These are phyloP conservation scores for Penicillium sp. DNA, from an alignment of 2,329 filamentous ascomycete species.

Conservation along the genomic window DNA sequence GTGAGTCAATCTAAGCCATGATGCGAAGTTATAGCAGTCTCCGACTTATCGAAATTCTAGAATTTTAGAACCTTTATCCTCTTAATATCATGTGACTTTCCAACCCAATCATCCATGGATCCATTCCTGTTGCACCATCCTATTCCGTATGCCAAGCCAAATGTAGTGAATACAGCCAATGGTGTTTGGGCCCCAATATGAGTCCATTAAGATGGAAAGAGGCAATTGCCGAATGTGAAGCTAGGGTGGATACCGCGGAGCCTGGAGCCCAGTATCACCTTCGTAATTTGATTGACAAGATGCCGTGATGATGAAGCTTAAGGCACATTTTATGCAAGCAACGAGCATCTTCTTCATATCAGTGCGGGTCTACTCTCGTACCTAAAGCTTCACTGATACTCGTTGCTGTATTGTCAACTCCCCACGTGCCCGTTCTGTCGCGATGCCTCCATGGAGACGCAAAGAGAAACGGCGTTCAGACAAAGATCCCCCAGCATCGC, in stretches of 20 bases:
- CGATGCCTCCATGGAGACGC: slow-evolving; percentile 31
- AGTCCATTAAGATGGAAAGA: not conserved
- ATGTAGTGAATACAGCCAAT: not conserved
- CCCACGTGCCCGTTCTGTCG: not conserved
- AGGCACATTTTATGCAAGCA: too few relatives aligned
- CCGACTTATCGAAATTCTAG: not conserved
- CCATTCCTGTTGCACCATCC: not conserved
- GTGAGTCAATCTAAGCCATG: too few relatives aligned
- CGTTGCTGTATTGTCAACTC: not conserved
- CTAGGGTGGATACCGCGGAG: not conserved
- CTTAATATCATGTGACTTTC: not conserved
- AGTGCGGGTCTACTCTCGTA: not conserved
- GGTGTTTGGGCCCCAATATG: not conserved
- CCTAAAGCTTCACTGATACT: not conserved
- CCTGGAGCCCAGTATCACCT: not conserved
- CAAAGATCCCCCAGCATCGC: slow-evolving; percentile 16
- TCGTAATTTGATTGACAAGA: not conserved
- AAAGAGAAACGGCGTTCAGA: slow-evolving; percentile 21
- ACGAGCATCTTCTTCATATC: not conserved
- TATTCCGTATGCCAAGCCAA: not conserved
- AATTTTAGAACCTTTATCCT: not conserved
- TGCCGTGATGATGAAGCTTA: too few relatives aligned
- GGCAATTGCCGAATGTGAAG: not conserved
- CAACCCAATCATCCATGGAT: too few relatives aligned
- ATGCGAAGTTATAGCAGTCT: not conserved